phyloP scores from a whole-genome alignment of 306 rosid species.

The Vicia faba region DNA sequence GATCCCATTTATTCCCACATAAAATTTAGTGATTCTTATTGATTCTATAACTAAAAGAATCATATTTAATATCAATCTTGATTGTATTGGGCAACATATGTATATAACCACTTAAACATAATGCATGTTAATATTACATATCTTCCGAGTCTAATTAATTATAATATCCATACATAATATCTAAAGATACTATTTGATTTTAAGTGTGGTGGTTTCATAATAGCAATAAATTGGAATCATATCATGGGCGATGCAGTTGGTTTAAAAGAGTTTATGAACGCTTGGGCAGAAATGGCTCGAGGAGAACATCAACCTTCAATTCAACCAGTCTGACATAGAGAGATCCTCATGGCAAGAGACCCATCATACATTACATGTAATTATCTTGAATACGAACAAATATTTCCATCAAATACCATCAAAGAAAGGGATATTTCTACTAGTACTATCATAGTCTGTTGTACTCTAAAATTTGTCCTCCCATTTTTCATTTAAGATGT shows the following conservation, averaged over 20 bases:
- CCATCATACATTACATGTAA: slow-evolving; percentile 29
- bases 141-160: slow-evolving; percentile 31
- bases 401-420: not conserved
- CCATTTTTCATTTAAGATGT: too few species aligned
- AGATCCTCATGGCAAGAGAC: slow-evolving; percentile 32
- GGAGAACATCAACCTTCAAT: slow-evolving; percentile 32
- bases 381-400: slow-evolving; percentile 31
- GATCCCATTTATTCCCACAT: too few species aligned
- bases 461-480: too few species aligned
- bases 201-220: slow-evolving; percentile 11
- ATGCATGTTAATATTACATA: too few species aligned
- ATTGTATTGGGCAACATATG: too few species aligned
- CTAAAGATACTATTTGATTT: not conserved
- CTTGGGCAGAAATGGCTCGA: slow-evolving; percentile 17
- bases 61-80: too few species aligned
- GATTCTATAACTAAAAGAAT: too few species aligned
- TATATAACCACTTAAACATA: too few species aligned
- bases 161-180: not conserved
- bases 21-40: too few species aligned
- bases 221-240: slow-evolving; percentile 13
- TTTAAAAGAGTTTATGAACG: slow-evolving; percentile 13
- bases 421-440: not conserved
- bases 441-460: not conserved
- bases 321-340: slow-evolving; percentile 35
- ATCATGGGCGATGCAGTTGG: slow-evolving; percentile 26